These are phyloP conservation scores for Cucumis cinereus DNA, from an alignment of 306 rosid genomes.

Conservation along the genomic window DNA sequence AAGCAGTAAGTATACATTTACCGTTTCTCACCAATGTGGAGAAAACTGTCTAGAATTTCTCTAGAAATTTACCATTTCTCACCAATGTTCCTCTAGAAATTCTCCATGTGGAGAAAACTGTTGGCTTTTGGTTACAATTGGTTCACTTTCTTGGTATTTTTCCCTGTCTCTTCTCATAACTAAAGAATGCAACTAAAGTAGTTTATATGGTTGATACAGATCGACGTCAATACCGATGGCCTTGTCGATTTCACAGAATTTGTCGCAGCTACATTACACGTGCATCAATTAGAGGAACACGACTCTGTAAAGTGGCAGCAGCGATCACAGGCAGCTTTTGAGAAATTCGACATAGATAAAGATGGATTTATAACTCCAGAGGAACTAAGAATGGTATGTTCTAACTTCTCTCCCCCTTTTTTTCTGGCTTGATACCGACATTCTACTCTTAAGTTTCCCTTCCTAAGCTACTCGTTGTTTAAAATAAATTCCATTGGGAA, in stretches of 20 bases:
- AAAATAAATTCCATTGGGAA: neutral
- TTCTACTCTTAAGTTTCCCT: neutral
- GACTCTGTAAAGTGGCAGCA: slow-evolving; percentile 79
- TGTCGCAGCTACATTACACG: slow-evolving; percentile 88
- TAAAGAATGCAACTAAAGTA: neutral
- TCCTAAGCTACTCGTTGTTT: neutral
- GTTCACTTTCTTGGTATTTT: neutral
- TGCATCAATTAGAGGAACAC: slow-evolving; percentile 95
- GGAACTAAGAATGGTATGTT: slow-evolving; percentile 88
- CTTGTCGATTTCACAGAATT: slow-evolving; percentile 93
- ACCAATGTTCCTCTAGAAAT: no score
- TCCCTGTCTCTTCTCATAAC: neutral
- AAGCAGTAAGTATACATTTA: slow-evolving; percentile 52
- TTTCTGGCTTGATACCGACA: neutral
- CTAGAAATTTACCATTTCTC: neutral
- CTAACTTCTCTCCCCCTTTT: neutral
- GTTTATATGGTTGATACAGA: slow-evolving; percentile 30
- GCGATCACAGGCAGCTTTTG: slow-evolving; percentile 85
- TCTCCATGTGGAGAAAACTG: neutral
- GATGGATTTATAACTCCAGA: slow-evolving; percentile 91
- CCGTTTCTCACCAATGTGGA: neutral
- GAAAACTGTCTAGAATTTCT: no score
- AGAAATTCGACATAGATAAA: slow-evolving; percentile 83
- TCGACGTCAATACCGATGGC: slow-evolving; percentile 94
- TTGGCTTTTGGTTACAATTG: neutral